Evolutionary conservation across 495 filamentous ascomycete genomes (phyloP), one percentile per base, ranked within the genome.

Genomic region (Penicillium bovifimosum): DNA sequence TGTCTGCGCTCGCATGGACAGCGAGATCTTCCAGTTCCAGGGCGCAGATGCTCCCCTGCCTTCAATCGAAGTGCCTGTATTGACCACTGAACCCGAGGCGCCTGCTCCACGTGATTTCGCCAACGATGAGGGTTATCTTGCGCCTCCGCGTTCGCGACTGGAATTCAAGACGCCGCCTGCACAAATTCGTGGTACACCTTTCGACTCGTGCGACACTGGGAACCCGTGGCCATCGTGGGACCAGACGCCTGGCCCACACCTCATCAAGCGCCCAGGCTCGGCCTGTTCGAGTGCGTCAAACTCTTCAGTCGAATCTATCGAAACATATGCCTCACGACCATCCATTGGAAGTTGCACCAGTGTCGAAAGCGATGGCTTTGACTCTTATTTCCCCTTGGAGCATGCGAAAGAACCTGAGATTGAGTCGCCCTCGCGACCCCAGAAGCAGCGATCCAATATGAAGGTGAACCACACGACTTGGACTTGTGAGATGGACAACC

Each of bases 401-500:
- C 53, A 70, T 49, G 54, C 66, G 48, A 69, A 60, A 28, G 64
- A 77, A 64, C 65, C 59, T 6, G 54, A 63, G 13, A 45, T 60
- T 17, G 66, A 73, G 43, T 61, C 68, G 52, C 60, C 74, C 17
- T 62, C 70, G 9, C 47, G 69, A 34, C 59, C 61, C 5, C 63
- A 65, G 46, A 63, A 53, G 26, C 55, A 54, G 27, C 50, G 48
- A 16, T 6, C 35, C 11, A 31, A 47, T 5, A 29, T 47, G 18
- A 58, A 53, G 40, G n/a, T 11, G 28, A n/a, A 27, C 17, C 50
- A 63, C n/a, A 68, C 60, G 28, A 41, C 58, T 13, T 98, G 91
- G 91, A 95, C 88, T 2, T 80, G 84, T 40, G 86, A 90, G 16
- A 95, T 95, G 89, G 91, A 91, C 68, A 83, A 85, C 32, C 93